These are phyloP conservation scores for Neofusicoccum cordaticola DNA, from an alignment of 2,329 filamentous ascomycete species.

Conservation along the genomic window DNA sequence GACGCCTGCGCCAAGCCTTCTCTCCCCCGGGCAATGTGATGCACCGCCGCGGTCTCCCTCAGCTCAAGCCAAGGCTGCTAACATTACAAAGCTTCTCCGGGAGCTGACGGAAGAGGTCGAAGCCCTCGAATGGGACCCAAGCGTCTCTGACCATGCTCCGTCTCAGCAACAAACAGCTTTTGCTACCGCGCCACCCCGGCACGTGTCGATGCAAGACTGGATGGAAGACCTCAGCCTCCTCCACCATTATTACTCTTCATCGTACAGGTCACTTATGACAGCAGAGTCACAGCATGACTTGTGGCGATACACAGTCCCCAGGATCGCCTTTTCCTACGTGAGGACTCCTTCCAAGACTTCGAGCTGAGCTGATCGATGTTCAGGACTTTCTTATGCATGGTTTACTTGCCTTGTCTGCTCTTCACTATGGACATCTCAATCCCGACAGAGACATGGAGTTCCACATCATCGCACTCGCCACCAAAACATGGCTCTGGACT, in stretches of 20 bases:
- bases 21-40: too few species aligned
- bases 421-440: slow-evolving; percentile 35
- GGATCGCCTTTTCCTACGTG: background rate
- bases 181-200: background rate
- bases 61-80: background rate
- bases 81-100: background rate
- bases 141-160: background rate
- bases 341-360: background rate
- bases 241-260: background rate
- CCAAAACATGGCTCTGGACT: slow-evolving; percentile 22
- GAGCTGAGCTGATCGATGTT: background rate
- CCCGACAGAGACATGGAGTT: background rate
- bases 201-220: background rate
- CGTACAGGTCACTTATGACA: background rate
- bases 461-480: background rate
- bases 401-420: slow-evolving; percentile 40
- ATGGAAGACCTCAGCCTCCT: background rate
- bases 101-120: background rate
- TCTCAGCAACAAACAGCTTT: background rate
- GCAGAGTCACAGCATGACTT: background rate
- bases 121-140: background rate
- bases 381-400: slow-evolving; percentile 40
- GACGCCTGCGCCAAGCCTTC: background rate
- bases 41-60: background rate
- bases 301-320: background rate